A percentile compares a stretch with the other conserved stretches of the same genome.
These are phyloP conservation scores for Cladophialophora exuberans DNA, from an alignment of 2,329 filamentous ascomycete genomes.

Conservation along the genomic window DNA sequence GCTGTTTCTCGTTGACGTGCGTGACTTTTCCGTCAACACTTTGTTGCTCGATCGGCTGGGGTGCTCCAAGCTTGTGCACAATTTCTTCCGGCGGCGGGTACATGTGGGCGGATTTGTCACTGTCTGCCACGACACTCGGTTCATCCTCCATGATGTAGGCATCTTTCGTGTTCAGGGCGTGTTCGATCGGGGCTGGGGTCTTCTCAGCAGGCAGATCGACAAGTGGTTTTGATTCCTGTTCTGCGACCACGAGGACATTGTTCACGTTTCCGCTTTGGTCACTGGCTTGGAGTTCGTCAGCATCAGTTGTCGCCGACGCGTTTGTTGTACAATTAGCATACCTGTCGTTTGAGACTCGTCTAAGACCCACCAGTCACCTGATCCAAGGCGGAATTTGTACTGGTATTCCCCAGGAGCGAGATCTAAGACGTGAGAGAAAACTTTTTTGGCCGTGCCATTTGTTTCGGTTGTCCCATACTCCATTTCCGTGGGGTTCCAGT, in stretches of 20 bases:
- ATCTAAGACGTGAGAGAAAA: constrained; percentile 62
- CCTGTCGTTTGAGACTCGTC: constrained; percentile 65
- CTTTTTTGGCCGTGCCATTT: constrained; percentile 52
- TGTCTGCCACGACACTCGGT: neutral
- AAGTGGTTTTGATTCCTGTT: constrained; percentile 7
- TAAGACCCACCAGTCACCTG: constrained; percentile 70
- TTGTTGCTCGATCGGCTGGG: neutral
- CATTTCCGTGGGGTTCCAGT: constrained; percentile 73
- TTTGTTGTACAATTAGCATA: constrained; percentile 41
- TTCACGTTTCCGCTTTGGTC: constrained; percentile 59
- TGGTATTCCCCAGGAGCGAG: constrained; percentile 64
- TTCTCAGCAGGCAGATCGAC: neutral
- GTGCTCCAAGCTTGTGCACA: neutral
- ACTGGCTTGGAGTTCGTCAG: constrained; percentile 42
- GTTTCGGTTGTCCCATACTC: constrained; percentile 52
- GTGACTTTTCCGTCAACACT: neutral
- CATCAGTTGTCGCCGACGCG: neutral
- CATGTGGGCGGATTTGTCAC: neutral
- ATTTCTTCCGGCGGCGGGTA: neutral
- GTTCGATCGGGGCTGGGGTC: neutral
- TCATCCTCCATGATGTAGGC: constrained; percentile 4
- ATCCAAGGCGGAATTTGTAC: constrained; percentile 74
- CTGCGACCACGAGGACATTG: constrained; percentile 45
- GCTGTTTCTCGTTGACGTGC: neutral
- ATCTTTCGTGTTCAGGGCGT: constrained; percentile 3